Evolutionary conservation across 2,329 filamentous ascomycete species (phyloP).

Genomic region (Basipetospora sp.): DNA sequence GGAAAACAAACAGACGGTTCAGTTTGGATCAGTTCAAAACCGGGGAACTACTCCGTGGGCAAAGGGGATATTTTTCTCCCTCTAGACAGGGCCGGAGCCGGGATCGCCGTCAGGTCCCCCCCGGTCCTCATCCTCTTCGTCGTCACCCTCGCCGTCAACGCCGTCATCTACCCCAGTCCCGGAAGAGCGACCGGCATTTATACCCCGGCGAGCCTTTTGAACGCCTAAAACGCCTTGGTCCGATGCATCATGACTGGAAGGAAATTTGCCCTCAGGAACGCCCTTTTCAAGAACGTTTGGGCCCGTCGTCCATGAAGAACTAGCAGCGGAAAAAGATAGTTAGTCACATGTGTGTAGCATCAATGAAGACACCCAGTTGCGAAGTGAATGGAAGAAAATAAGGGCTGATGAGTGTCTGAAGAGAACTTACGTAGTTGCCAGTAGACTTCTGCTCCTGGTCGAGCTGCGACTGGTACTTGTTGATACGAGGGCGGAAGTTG

Average conservation of each 20-base stretch:
- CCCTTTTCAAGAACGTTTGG: constrained; percentile 39
- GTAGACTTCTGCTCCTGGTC: constrained; percentile 92
- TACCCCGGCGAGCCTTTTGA: constrained; percentile 26
- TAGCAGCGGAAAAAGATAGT: constrained; percentile 19
- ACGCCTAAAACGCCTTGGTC: constrained; percentile 36
- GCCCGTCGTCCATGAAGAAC: constrained; percentile 86
- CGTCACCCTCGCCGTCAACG: constrained; percentile 48
- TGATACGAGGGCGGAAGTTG: constrained; percentile 94
- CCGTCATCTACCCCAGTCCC: constrained; percentile 25
- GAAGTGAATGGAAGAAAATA: not conserved
- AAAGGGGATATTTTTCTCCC: not conserved
- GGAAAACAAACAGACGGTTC: too few species aligned
- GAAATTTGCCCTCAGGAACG: constrained; percentile 13
- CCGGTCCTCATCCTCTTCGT: constrained; percentile 22
- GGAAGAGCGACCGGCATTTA: constrained; percentile 16
- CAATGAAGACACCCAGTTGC: constrained; percentile 1
- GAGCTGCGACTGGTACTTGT: constrained; percentile 88
- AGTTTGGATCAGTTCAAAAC: too few species aligned
- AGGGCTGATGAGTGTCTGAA: too few species aligned
- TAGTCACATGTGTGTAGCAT: too few species aligned
- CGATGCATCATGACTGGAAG: constrained; percentile 22
- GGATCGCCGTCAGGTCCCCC: too few species aligned
- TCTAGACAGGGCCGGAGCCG: too few species aligned
- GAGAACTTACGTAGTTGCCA: constrained; percentile 69
- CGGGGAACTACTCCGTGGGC: not conserved